Evolutionary conservation across 2,329 filamentous ascomycete species (phyloP).

Genomic region (Fusarium sp.): DNA sequence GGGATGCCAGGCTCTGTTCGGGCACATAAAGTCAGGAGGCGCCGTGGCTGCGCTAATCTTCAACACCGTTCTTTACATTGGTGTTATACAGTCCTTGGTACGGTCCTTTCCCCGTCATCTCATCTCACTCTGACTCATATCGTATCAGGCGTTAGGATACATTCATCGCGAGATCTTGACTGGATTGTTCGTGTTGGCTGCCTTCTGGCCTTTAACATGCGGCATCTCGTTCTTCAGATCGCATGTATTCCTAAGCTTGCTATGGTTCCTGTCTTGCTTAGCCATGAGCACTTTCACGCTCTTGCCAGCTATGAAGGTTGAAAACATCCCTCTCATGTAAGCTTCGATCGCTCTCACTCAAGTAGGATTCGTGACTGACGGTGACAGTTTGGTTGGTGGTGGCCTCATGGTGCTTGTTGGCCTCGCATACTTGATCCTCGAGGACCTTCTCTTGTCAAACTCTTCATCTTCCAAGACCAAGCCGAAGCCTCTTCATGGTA

Average conservation of each 20-base stretch:
- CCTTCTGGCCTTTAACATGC: constrained; percentile 81
- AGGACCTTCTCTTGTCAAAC: constrained; percentile 68
- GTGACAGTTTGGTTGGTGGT: constrained; percentile 75
- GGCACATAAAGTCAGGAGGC: constrained; percentile 70
- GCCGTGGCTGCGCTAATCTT: constrained; percentile 69
- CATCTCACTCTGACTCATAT: constrained; percentile 7
- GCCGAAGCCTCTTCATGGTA: constrained; percentile 55
- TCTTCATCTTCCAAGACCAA: constrained; percentile 47
- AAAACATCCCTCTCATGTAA: constrained; percentile 80
- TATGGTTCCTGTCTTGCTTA: constrained; percentile 81
- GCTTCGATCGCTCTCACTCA: constrained; percentile 29
- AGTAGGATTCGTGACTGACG: constrained; percentile 13
- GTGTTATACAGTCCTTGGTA: constrained; percentile 81
- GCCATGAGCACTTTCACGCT: constrained; percentile 93
- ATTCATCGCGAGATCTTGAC: constrained; percentile 91
- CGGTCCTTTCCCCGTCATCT: constrained; percentile 41
- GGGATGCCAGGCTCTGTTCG: constrained; percentile 76
- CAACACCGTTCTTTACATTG: constrained; percentile 75
- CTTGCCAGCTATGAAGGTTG: constrained; percentile 85
- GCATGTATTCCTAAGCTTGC: constrained; percentile 71
- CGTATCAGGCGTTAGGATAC: constrained; percentile 84
- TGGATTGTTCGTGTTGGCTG: constrained; percentile 77
- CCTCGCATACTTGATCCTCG: constrained; percentile 81
- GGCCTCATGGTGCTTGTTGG: constrained; percentile 81
- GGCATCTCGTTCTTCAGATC: constrained; percentile 76